Conservation (phyloP, 2,329 filamentous ascomycete species). For the Hypoxylon rubiginosum region DNA sequence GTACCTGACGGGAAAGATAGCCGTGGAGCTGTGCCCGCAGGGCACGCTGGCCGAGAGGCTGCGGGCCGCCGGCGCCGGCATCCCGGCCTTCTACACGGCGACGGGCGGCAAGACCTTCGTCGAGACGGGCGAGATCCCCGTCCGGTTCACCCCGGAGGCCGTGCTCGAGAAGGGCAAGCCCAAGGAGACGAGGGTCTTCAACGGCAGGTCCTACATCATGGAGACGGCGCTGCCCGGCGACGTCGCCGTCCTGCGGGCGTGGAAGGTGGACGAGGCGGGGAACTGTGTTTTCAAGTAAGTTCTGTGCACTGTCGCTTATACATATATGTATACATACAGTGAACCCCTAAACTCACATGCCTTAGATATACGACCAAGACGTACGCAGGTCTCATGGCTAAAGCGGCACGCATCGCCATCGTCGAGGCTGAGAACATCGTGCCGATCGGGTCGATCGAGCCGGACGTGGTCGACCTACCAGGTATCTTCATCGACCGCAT, state of each 20-base stretch:
- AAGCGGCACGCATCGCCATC: conserved; percentile 82
- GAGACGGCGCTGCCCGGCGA: conserved; percentile 82
- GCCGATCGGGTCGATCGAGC: conserved; percentile 77
- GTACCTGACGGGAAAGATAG: conserved; percentile 80
- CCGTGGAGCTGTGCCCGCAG: conserved; percentile 82
- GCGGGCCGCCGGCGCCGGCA: conserved; percentile 79
- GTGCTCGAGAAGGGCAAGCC: conserved; percentile 74
- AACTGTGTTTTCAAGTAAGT: conserved; percentile 82
- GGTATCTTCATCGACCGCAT: conserved; percentile 88
- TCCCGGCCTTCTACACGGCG: conserved; percentile 85
- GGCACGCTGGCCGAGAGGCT: conserved; percentile 81
- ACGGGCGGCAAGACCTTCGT: conserved; percentile 78
- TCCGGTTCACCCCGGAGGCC: conserved; percentile 69
- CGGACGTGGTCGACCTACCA: conserved; percentile 81
- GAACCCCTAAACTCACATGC: not conserved
- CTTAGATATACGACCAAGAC: conserved; percentile 78
- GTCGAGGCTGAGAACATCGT: conserved; percentile 91
- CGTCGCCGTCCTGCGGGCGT: conserved; percentile 81
- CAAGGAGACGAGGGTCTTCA: conserved; percentile 79
- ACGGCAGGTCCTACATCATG: conserved; percentile 80
- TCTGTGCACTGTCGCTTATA: no score
- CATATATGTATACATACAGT: not conserved
- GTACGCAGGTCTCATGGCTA: conserved; percentile 83
- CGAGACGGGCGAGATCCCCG: conserved; percentile 76
- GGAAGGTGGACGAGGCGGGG: conserved; percentile 80